Evolutionary conservation across 1,284 basidiomycete genomes (phyloP).

Genomic region (Cryptococcus sp.): DNA sequence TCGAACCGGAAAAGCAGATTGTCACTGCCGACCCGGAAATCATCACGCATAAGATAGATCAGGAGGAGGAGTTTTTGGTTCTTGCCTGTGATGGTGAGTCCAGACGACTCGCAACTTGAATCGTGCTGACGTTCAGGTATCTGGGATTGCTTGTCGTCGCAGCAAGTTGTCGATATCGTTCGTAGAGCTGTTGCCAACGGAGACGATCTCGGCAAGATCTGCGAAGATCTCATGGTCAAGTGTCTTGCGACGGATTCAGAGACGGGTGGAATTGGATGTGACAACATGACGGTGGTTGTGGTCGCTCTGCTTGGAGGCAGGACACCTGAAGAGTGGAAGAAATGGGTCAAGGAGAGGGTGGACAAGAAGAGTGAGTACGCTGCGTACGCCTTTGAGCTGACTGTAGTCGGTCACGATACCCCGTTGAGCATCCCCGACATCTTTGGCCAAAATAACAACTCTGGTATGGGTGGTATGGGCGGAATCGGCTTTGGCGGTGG

Average conservation of each 20-base stretch:
- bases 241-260: conserved; percentile 93
- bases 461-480: conserved; percentile 6
- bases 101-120: no score
- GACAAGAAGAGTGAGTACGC: conserved; percentile 61
- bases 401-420: conserved; percentile 53
- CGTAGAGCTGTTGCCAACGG: conserved; percentile 77
- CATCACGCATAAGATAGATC: conserved; percentile 67
- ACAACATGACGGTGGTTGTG: conserved; percentile 97
- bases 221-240: conserved; percentile 84
- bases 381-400: conserved; percentile 33
- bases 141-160: conserved; percentile 94
- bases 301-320: conserved; percentile 81
- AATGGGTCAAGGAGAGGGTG: conserved; percentile 83
- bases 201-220: conserved; percentile 71
- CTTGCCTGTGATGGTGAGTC: conserved; percentile 88
- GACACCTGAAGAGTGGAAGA: conserved; percentile 86
- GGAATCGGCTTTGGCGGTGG: conserved; percentile 1
- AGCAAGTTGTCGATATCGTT: conserved; percentile 87
- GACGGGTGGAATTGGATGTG: conserved; percentile 91
- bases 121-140: conserved; percentile 60
- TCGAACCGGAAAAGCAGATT: conserved; percentile 83
- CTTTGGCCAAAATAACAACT: conserved; percentile 29
- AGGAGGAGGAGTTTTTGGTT: conserved; percentile 93
- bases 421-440: conserved; percentile 48
- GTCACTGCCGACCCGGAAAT: conserved; percentile 96